Conservation (phyloP, 202 grass and related monocot species). For the Panicum hallii region DNA sequence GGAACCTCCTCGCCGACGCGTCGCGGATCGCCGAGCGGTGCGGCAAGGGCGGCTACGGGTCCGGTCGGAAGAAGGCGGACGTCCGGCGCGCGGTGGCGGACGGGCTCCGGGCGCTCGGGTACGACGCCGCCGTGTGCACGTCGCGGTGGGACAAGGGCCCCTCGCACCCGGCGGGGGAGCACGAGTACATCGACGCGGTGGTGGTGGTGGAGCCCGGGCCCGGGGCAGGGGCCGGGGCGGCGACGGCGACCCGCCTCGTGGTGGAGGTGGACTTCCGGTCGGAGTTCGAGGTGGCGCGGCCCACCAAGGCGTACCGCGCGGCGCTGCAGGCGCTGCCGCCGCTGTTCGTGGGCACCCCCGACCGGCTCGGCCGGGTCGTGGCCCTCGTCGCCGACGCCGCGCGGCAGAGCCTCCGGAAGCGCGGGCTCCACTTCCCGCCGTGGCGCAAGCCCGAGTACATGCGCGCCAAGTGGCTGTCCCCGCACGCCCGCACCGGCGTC, state of each 20-base stretch:
- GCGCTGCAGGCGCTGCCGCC: conserved; percentile 68
- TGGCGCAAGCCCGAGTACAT: conserved; percentile 87
- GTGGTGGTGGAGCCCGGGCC: neutral
- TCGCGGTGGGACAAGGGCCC: conserved; percentile 65
- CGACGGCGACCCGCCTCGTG: conserved; percentile 26
- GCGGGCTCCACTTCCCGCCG: conserved; percentile 71
- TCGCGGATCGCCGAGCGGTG: conserved; percentile 63
- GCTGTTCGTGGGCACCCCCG: conserved; percentile 66
- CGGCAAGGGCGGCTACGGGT: conserved; percentile 23
- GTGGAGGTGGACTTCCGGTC: conserved; percentile 79
- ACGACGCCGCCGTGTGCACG: conserved; percentile 74
- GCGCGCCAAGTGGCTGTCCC: conserved; percentile 72
- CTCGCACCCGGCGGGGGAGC: conserved; percentile 65
- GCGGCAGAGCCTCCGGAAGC: conserved; percentile 68
- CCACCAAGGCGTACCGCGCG: conserved; percentile 64
- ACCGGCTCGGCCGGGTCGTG: conserved; percentile 58
- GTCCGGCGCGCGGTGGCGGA: conserved; percentile 51
- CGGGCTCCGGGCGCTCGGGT: conserved; percentile 61
- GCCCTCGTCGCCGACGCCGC: conserved; percentile 62
- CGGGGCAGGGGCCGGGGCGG: neutral
- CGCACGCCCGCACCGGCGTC: conserved; percentile 25
- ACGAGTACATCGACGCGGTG: conserved; percentile 83
- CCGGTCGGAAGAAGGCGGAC: conserved; percentile 47
- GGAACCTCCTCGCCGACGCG: conserved; percentile 72
- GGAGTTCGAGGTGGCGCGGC: conserved; percentile 84